phyloP scores from a whole-genome alignment of 1,284 basidiomycete genomes.

The Ganoderma sinense region DNA sequence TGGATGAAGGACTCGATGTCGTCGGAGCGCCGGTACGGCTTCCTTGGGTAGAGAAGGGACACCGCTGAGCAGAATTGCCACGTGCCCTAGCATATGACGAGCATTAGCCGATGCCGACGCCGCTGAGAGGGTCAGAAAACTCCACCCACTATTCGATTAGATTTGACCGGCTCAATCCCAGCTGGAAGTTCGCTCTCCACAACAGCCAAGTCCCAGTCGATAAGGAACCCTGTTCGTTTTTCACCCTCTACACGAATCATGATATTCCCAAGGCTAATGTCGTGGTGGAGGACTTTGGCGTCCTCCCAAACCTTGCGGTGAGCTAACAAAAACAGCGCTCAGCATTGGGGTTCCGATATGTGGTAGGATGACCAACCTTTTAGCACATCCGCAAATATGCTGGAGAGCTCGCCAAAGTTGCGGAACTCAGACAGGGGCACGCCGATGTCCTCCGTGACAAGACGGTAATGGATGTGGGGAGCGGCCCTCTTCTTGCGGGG shows the following conservation, averaged over 20 bases:
- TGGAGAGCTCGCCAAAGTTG: slow-evolving; percentile 3
- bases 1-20: slow-evolving; percentile 27
- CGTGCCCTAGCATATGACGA: slow-evolving; percentile 20
- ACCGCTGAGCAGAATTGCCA: slow-evolving; percentile 23
- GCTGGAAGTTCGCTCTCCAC: too few species aligned
- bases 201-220: slow-evolving; percentile 18
- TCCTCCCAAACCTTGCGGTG: slow-evolving; percentile 6
- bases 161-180: too few species aligned
- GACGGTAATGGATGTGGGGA: slow-evolving; percentile 7
- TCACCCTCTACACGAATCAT: slow-evolving; percentile 4
- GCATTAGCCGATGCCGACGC: too few species aligned
- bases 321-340: slow-evolving; percentile 1
- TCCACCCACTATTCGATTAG: too few species aligned
- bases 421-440: neutral
- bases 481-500: neutral
- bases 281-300: slow-evolving; percentile 14
- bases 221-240: neutral
- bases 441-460: slow-evolving; percentile 7
- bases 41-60: slow-evolving; percentile 7
- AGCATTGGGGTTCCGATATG: too few species aligned
- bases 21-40: slow-evolving; percentile 18
- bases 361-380: too few species aligned
- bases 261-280: slow-evolving; percentile 22
- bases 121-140: too few species aligned
- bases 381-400: neutral